Conservation (phyloP, 192 early-diverging fungal genomes). For the Coemansia sp. region DNA sequence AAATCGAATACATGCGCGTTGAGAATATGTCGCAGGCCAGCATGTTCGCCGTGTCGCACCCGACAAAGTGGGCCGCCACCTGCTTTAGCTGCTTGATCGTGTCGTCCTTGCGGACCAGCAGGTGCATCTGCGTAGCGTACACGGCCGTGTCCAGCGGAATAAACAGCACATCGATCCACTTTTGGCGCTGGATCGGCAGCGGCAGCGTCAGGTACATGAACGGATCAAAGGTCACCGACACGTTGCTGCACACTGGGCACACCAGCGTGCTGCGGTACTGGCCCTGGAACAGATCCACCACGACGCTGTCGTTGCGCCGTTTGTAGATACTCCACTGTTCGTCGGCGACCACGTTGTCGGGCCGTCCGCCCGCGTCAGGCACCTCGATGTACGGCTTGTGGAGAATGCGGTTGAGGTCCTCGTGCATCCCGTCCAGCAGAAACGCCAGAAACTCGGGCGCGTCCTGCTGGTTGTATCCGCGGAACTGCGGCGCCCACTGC, state of each 20-base stretch:
- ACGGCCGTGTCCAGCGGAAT: slow-evolving; percentile 35
- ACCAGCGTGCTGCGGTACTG: slow-evolving; percentile 61
- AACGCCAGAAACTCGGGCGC: slow-evolving; percentile 80
- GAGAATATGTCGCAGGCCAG: slow-evolving; percentile 29
- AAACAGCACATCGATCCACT: slow-evolving; percentile 52
- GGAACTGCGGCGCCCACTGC: slow-evolving; percentile 51
- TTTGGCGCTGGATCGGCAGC: slow-evolving; percentile 66
- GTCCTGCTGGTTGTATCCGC: slow-evolving; percentile 79
- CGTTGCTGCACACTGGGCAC: slow-evolving; percentile 53
- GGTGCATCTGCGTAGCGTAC: slow-evolving; percentile 42
- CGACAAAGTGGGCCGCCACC: slow-evolving; percentile 52
- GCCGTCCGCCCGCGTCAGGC: slow-evolving; percentile 65
- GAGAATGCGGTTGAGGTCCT: slow-evolving; percentile 78
- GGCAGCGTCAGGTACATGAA: slow-evolving; percentile 76
- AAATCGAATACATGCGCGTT: slow-evolving; percentile 28
- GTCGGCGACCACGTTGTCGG: slow-evolving; percentile 64
- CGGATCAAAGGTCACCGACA: slow-evolving; percentile 79
- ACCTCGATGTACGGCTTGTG: slow-evolving; percentile 76
- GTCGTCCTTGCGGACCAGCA: slow-evolving; percentile 64
- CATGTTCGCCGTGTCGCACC: slow-evolving; percentile 7
- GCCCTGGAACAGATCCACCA: slow-evolving; percentile 75
- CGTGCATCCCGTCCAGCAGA: slow-evolving; percentile 80
- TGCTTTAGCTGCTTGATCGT: slow-evolving; percentile 58
- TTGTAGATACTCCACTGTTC: slow-evolving; percentile 72
- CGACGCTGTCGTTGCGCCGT: slow-evolving; percentile 72